Evolutionary conservation across 2,329 filamentous ascomycete genomes (phyloP).

Genomic region (Colletotrichum gigasporum): DNA sequence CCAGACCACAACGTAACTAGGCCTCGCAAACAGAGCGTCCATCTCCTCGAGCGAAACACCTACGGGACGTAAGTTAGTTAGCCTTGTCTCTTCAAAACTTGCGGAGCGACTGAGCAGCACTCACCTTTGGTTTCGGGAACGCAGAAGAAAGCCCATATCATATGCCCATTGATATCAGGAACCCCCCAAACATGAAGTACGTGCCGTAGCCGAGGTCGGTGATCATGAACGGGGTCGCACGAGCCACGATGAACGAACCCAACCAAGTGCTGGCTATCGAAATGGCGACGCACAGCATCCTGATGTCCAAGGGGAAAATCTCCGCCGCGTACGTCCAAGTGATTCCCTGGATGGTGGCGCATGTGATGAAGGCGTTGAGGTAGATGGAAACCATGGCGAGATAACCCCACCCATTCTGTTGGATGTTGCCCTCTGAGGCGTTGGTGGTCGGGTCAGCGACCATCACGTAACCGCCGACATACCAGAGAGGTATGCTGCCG

Average conservation of each 20-base stretch:
- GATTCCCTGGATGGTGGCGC: conserved; percentile 51
- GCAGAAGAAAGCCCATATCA: conserved; percentile 60
- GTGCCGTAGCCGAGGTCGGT: conserved; percentile 55
- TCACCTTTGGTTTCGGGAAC: conserved; percentile 60
- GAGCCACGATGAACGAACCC: conserved; percentile 49
- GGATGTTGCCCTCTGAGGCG: conserved; percentile 55
- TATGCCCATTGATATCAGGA: conserved; percentile 53
- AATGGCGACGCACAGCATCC: conserved; percentile 45
- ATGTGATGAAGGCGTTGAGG: conserved; percentile 47
- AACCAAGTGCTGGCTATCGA: conserved; percentile 47
- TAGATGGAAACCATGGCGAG: conserved; percentile 53
- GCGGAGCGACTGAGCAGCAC: neutral
- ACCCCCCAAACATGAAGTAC: conserved; percentile 61
- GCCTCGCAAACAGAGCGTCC: conserved; percentile 44
- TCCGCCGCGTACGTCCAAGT: conserved; percentile 56
- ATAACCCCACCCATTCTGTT: conserved; percentile 49
- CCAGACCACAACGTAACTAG: conserved; percentile 43
- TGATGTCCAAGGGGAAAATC: conserved; percentile 53
- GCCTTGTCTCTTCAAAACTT: neutral
- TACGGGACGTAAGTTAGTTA: neutral
- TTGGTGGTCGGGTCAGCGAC: conserved; percentile 44
- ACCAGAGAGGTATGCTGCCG: conserved; percentile 45
- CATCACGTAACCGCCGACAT: conserved; percentile 47
- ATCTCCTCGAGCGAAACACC: conserved; percentile 57
- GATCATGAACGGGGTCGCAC: conserved; percentile 51